Percentiles rank a stretch among this genome's conserved stretches.
Evolutionary conservation across 805 yeast genomes (phyloP).

Genomic region (Candida stauntonica): DNA sequence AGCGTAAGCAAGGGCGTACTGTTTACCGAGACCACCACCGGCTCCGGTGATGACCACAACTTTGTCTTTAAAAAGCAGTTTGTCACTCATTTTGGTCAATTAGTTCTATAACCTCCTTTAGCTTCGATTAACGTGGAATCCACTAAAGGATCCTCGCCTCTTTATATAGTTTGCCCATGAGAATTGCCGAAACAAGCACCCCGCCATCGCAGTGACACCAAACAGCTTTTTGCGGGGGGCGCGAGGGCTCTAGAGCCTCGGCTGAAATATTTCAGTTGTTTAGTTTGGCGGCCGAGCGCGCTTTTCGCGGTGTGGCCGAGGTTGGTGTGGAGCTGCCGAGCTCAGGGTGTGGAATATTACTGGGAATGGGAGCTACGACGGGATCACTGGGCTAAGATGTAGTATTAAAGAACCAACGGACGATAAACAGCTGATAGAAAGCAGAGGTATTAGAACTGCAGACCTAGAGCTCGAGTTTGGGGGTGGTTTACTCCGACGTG

Average conservation of each 20-base stretch:
- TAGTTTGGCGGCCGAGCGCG: neutral
- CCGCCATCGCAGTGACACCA: constrained; percentile 7
- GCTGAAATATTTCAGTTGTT: neutral
- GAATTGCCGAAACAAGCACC: too few species aligned
- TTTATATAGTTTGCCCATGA: constrained; percentile 2
- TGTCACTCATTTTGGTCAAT: constrained; percentile 3
- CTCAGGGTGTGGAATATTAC: too few species aligned
- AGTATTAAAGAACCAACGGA: constrained; percentile 22
- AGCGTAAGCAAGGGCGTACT: constrained; percentile 84
- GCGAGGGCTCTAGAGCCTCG: constrained; percentile 3
- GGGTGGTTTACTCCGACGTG: constrained; percentile 14
- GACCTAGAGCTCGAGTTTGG: constrained; percentile 26
- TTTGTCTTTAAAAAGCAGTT: constrained; percentile 66
- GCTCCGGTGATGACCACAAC: constrained; percentile 96
- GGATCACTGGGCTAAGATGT: constrained; percentile 1
- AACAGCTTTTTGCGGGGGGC: constrained; percentile 2
- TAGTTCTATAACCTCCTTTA: too few species aligned
- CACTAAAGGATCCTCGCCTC: too few species aligned
- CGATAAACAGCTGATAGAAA: constrained; percentile 27
- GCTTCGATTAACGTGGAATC: too few species aligned
- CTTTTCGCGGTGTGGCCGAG: too few species aligned
- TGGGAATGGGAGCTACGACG: too few species aligned
- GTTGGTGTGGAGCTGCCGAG: too few species aligned
- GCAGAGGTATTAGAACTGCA: constrained; percentile 31
- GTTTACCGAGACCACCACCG: constrained; percentile 94